Conservation (phyloP, 1,284 basidiomycete species). For the Ganoderma boninense region DNA sequence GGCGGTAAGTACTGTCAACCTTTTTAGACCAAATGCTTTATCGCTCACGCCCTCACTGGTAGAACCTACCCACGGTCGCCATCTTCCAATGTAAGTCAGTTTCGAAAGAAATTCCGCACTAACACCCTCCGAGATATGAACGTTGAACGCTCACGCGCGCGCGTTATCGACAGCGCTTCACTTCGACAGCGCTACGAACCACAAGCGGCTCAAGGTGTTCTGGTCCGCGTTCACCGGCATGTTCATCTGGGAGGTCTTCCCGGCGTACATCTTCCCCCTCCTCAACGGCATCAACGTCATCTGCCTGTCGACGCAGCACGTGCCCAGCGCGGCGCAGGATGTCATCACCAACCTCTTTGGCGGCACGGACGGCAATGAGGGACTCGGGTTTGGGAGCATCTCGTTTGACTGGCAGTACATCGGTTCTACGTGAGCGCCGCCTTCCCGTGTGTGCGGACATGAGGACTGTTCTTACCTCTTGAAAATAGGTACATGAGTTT, state of each 20-base stretch:
- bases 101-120: neutral
- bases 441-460: neutral
- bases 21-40: constrained; percentile 19
- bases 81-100: constrained; percentile 66
- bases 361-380: constrained; percentile 69
- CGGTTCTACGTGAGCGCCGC: constrained; percentile 54
- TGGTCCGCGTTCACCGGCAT: constrained; percentile 65
- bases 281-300: constrained; percentile 65
- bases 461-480: neutral
- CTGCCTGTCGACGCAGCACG: constrained; percentile 62
- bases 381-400: constrained; percentile 62
- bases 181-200: constrained; percentile 55
- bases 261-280: constrained; percentile 69
- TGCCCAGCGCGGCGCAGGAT: constrained; percentile 49
- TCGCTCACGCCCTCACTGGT: constrained; percentile 33
- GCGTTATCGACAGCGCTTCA: constrained; percentile 53
- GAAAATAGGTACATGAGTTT: constrained; percentile 53
- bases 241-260: constrained; percentile 65
- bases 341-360: constrained; percentile 72
- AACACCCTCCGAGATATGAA: neutral
- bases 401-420: constrained; percentile 74
- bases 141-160: neutral
- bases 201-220: constrained; percentile 65
- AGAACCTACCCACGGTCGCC: constrained; percentile 66
- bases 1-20: constrained; percentile 51